phyloP scores from a whole-genome alignment of 2,329 filamentous ascomycete species.

The Venturia effusa region DNA sequence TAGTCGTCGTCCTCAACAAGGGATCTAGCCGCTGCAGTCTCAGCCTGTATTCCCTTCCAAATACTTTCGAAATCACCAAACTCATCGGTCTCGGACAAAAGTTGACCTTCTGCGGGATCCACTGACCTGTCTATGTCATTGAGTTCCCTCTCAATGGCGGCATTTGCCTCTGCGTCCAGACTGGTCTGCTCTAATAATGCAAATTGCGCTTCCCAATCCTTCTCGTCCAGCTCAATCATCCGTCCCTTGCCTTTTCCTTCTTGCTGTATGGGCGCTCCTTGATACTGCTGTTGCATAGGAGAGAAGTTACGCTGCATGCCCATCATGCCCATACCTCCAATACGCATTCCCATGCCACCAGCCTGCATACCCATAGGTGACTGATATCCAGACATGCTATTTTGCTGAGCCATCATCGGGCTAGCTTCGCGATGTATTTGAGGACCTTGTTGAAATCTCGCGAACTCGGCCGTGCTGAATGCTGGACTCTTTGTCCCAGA shows the following conservation, averaged over 20 bases:
- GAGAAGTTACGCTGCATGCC: slow-evolving; percentile 38
- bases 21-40: slow-evolving; percentile 58
- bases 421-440: slow-evolving; percentile 48
- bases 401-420: slow-evolving; percentile 35
- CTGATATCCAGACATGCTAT: slow-evolving; percentile 42
- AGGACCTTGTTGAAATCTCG: slow-evolving; percentile 67
- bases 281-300: slow-evolving; percentile 19
- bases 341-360: slow-evolving; percentile 44
- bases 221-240: slow-evolving; percentile 83
- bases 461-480: slow-evolving; percentile 79
- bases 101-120: slow-evolving; percentile 17
- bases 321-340: slow-evolving; percentile 42
- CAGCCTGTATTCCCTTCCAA: slow-evolving; percentile 72
- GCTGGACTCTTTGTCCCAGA: slow-evolving; percentile 63
- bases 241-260: slow-evolving; percentile 73
- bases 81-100: slow-evolving; percentile 58
- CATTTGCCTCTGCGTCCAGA: slow-evolving; percentile 48
- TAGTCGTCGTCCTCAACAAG: slow-evolving; percentile 55
- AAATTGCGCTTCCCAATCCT: slow-evolving; percentile 95
- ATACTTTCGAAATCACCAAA: slow-evolving; percentile 85
- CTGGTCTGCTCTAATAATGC: slow-evolving; percentile 69
- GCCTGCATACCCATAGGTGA: slow-evolving; percentile 13
- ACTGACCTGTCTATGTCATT: slow-evolving; percentile 82
- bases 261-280: slow-evolving; percentile 16
- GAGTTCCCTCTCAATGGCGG: slow-evolving; percentile 74